phyloP scores from a whole-genome alignment of 805 yeast species.

The Wickerhamomyces silvicola region DNA sequence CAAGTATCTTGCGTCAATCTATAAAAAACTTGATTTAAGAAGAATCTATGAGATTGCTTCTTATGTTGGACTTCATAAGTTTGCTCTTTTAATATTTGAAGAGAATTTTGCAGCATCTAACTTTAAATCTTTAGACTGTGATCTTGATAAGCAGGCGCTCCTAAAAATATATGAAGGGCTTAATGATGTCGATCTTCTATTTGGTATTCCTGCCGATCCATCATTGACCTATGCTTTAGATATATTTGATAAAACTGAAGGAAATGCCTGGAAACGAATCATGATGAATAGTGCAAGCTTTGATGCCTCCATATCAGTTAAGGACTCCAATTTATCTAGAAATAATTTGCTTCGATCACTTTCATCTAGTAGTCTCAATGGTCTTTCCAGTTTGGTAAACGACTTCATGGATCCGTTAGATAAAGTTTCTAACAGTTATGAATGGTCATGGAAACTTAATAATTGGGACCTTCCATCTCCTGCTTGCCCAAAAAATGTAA shows the following conservation, averaged over 20 bases:
- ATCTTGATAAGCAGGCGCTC: too few relatives aligned
- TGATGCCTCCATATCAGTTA: constrained; percentile 34
- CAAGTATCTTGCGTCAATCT: constrained; percentile 13
- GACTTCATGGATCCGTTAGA: constrained; percentile 12
- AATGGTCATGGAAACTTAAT: constrained; percentile 70
- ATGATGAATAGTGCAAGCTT: constrained; percentile 50
- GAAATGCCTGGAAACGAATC: constrained; percentile 34
- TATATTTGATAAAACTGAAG: constrained; percentile 27
- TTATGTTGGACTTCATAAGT: constrained; percentile 16
- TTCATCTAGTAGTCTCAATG: constrained; percentile 46
- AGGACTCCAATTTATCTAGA: constrained; percentile 6
- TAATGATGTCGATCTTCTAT: constrained; percentile 55
- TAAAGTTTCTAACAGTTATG: constrained; percentile 31
- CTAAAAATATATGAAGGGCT: constrained; percentile 42
- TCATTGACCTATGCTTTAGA: constrained; percentile 45
- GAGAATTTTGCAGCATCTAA: constrained; percentile 18
- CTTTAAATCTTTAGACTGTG: too few relatives aligned
- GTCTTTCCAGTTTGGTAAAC: constrained; percentile 44
- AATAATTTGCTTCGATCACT: constrained; percentile 31
- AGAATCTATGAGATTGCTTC: constrained; percentile 18
- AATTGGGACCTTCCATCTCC: constrained; percentile 70
- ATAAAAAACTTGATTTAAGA: constrained; percentile 14
- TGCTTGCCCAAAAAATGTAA: constrained; percentile 27
- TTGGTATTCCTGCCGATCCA: constrained; percentile 59
- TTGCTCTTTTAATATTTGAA: constrained; percentile 32